These are phyloP conservation scores for Polytolypa hystricis DNA, from an alignment of 2,329 filamentous ascomycete genomes.

Conservation along the genomic window DNA sequence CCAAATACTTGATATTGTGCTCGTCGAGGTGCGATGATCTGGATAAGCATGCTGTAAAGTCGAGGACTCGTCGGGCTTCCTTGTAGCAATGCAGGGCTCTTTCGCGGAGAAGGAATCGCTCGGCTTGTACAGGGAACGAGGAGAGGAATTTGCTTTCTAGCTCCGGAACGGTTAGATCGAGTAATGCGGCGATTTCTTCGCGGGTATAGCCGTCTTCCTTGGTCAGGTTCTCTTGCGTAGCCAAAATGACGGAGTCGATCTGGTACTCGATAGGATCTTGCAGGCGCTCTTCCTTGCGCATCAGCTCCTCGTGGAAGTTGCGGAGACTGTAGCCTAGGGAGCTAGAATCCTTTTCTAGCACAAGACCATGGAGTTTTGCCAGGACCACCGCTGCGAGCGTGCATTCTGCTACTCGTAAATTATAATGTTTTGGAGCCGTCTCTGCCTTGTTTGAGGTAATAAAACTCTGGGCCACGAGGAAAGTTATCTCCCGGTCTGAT, in stretches of 20 bases:
- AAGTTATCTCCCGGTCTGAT: slow-evolving; percentile 71
- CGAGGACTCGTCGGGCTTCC: slow-evolving; percentile 75
- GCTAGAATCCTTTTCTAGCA: slow-evolving; percentile 65
- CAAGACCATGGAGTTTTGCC: slow-evolving; percentile 48
- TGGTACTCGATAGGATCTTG: slow-evolving; percentile 50
- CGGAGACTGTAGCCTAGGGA: slow-evolving; percentile 74
- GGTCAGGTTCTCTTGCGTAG: slow-evolving; percentile 60
- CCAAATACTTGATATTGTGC: slow-evolving; percentile 62
- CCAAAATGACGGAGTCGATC: slow-evolving; percentile 58
- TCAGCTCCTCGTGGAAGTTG: slow-evolving; percentile 78
- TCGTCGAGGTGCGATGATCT: slow-evolving; percentile 44
- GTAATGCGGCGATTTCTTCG: slow-evolving; percentile 64
- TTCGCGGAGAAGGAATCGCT: slow-evolving; percentile 76
- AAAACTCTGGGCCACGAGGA: slow-evolving; percentile 90
- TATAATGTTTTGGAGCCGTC: slow-evolving; percentile 89
- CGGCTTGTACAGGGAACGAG: slow-evolving; percentile 78
- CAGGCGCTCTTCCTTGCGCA: slow-evolving; percentile 40
- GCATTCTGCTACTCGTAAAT: slow-evolving; percentile 91
- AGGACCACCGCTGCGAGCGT: slow-evolving; percentile 68
- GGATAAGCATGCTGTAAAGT: slow-evolving; percentile 68
- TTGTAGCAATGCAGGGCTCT: slow-evolving; percentile 82
- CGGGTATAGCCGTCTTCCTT: slow-evolving; percentile 78
- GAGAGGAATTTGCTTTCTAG: slow-evolving; percentile 71
- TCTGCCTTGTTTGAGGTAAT: slow-evolving; percentile 90
- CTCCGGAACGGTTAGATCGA: slow-evolving; percentile 58